Evolutionary conservation across 495 filamentous ascomycete species (phyloP).

Genomic region (Trichoderma asperelloides): DNA sequence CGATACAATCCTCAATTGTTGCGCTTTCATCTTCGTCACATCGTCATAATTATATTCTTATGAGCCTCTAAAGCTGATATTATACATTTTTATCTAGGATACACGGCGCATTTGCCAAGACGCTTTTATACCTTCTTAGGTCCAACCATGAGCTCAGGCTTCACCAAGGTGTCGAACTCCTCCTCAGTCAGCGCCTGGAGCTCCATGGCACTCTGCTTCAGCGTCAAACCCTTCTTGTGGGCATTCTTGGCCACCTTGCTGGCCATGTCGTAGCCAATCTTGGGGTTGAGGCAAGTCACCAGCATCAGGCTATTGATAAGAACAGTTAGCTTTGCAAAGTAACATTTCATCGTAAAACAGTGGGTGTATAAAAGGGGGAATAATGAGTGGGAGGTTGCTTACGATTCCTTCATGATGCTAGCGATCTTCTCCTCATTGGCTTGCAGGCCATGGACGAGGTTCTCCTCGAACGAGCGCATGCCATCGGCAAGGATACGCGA

Average conservation of each 20-base stretch:
- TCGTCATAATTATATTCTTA: no score
- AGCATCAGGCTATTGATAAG: slow-evolving; percentile 69
- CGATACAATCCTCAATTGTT: no score
- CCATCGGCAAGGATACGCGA: slow-evolving; percentile 77
- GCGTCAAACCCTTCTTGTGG: slow-evolving; percentile 91
- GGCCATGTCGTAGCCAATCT: slow-evolving; percentile 98
- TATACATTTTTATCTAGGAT: not conserved
- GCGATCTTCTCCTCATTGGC: slow-evolving; percentile 88
- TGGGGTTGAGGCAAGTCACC: slow-evolving; percentile 95
- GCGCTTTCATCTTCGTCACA: no score
- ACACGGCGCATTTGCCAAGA: not conserved
- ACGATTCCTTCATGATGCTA: slow-evolving; percentile 77
- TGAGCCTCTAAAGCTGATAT: not conserved
- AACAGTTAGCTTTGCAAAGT: slow-evolving; percentile 11
- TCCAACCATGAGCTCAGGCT: slow-evolving; percentile 93
- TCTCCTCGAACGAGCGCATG: slow-evolving; percentile 90
- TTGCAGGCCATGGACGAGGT: slow-evolving; percentile 79
- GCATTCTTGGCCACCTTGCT: slow-evolving; percentile 98
- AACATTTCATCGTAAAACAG: not conserved
- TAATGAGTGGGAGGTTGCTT: slow-evolving; percentile 23
- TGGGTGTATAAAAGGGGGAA: not conserved
- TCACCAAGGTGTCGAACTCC: slow-evolving; percentile 85
- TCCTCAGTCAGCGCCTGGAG: slow-evolving; percentile 80
- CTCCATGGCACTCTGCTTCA: slow-evolving; percentile 92
- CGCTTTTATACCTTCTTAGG: slow-evolving; percentile 42